Base-by-base conservation (phyloP, 345 rosid species). In the Salix udensis region DNA sequence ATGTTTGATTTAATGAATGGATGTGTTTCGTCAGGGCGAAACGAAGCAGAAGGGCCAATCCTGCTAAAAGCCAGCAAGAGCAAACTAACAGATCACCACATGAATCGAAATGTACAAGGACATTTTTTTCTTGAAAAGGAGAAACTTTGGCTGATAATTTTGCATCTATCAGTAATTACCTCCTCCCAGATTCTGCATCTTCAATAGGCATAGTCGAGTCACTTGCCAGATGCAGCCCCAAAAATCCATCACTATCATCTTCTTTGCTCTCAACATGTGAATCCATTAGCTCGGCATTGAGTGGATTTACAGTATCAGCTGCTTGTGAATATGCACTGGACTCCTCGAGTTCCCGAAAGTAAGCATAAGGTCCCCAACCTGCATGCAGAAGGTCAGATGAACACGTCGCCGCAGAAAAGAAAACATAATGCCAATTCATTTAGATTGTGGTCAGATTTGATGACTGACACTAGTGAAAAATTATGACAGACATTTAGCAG, bases 281-380 rank as follows among this genome's bases (percentile, higher is more conserved):
- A 64, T 58, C 84, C 52, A 18, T 66, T 26, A 68, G 24, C 44
- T 61, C 84, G 0, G 82, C 30, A 84, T 58, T 70, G 26, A 15
- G 28, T 42, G 26, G 74, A 61, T 76, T 83, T 71, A 36, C 77
- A 74, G 77, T 77, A 72, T 55, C 76, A 15, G 67, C 52, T 62
- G 79, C 85, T 74, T 70, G 85, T 5, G 24, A 18, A 52, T 39
- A 55, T 55, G 71, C 55, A 26, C 74, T 36, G 4, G 86, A 78
- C 9, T 84, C 89, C 76, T 82, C 90, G 84, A 91, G 70, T 39
- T 79, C 82, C 30, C 78, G 83, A 50, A 91, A 91, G 82, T 88
- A 91, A 50, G 91, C 94, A 69, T 91, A 91, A 37, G 96, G 87
- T 42, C 91, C 91, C 91, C 92, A 91, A 68, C 88, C 94, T 89